Evolutionary conservation across 1,139 yeast species (phyloP), one percentile per base, ranked within the genome.

Genomic region (Maudiozyma humilis): DNA sequence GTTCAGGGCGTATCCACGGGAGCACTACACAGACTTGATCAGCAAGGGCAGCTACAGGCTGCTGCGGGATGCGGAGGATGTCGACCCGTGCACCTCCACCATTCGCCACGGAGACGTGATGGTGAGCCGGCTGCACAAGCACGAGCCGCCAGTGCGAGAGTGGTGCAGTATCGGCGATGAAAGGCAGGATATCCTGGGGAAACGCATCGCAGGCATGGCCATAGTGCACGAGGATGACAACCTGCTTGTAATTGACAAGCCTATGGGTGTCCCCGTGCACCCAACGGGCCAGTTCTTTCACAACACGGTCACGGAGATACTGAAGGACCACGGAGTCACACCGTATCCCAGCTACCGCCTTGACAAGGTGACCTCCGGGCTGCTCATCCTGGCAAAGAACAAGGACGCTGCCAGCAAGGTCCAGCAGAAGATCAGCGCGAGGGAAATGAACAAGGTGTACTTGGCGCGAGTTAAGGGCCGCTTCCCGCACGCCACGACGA

Each of bases 231-330:
- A 77, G 47, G 72, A 73, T 54, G 70, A 68, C 1, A 67, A 73
- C 3, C 43, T 77, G 1, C 47, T 85, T 2, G 86, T 85, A 16
- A 69, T 84, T 2, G 71, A 81, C 58, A 85, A 85, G 55, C 94
- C 94, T 0, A 67, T 76, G 8, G 94, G 94, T 0, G 67, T 84
- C 0, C 93, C 94, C 0, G 79, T 85, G 1, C 95, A 85, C 61
- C 94, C 95, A 0, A 76, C 85, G 0, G 86, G 87, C 3, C 73
- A 73, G 44, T 84, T 76, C 56, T 65, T 66, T 48, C 72, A 70
- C 52, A 82, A 85, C 54, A 70, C 86, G 0, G 57, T 83, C 18
- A 75, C 81, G 0, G 86, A 82, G 57, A 67, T 81, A 0, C 51
- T 82, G 43, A 75, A 75, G 40, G 49, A 62, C 30, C 52, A 56